Base-by-base conservation (phyloP, 306 rosid genomes). In the Pyrus bretschneideri region DNA sequence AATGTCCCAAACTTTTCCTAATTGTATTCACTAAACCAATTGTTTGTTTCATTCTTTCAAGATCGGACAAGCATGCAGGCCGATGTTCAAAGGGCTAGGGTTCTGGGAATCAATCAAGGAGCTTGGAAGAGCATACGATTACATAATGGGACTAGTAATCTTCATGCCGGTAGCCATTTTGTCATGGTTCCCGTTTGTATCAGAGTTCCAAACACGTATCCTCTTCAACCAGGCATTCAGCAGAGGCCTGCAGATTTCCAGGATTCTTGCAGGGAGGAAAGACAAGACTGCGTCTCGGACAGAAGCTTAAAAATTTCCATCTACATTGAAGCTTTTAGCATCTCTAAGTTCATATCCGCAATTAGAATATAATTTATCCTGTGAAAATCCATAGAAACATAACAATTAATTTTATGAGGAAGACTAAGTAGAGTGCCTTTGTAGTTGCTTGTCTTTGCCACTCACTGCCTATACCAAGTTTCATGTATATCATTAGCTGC, bases 151-250 rank as follows among this genome's bases (percentile, higher is more conserved):
- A 51, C 78, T 90, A 11, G 3, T 90, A 62, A 81, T 95, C 78
- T 95, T 92, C 96, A 82, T 82, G 90, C 99, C 99, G 17, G 60
- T 57, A 67, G 99, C 97, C 78, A 60, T 89, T 76, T 76, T 95
- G 83, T 92, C 99, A 60, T 90, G 97, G 97, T 92, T 95, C 78
- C 91, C 99, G 29, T 92, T 95, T 67, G 91, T 95, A 12, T 95
- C 89, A 0, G 99, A 90, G 89, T 92, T 95, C 84, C 97, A 92
- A 83, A 84, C 97, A 1, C 95, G 99, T 13, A 74, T 95, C 81
- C 96, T 95, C 74, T 95, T 95, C 88, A 95, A 95, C 77, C 96
- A 90, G 86, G 99, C 99, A 54, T 92, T 95, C 75, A 95, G 99
- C 52, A 87, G 97, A 90, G 97, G 99, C 25, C 93, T 95, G 19